Evolutionary conservation across 768 basidiomycete species (phyloP).

Genomic region (Amanita jacksonii): DNA sequence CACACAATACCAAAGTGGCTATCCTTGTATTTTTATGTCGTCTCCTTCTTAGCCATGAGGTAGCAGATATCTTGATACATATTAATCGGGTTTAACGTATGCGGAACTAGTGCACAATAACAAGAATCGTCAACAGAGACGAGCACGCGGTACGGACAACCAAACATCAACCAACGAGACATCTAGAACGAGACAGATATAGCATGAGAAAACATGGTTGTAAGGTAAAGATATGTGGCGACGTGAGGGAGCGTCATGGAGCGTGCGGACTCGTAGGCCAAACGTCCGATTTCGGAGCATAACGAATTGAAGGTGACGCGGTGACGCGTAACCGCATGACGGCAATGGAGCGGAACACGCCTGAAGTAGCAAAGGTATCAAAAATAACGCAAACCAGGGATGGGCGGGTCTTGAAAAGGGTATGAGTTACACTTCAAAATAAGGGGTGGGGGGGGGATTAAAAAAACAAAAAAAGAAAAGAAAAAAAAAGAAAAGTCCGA

Average conservation of each 20-base stretch:
- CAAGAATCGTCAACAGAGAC: conserved; percentile 7
- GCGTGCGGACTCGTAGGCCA: conserved; percentile 3
- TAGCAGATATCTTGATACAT: conserved; percentile 3
- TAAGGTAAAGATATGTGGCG: background rate
- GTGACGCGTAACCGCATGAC: background rate
- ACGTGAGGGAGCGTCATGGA: conserved; percentile 1
- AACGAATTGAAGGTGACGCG: background rate
- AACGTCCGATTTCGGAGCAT: conserved; percentile 1
- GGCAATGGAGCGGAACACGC: conserved; percentile 3
- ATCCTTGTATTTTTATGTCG: background rate
- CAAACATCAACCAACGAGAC: conserved; percentile 1
- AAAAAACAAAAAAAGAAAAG: no score
- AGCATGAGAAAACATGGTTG: background rate
- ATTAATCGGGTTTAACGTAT: conserved; percentile 7
- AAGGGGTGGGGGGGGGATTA: no score
- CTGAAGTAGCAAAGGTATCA: conserved; percentile 2
- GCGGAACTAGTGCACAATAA: conserved; percentile 5
- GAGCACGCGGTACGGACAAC: conserved; percentile 7
- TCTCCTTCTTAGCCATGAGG: background rate
- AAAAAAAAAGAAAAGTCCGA: conserved; percentile 5
- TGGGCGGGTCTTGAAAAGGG: conserved; percentile 8
- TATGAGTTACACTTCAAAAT: conserved; percentile 3
- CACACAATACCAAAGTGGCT: background rate
- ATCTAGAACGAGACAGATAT: background rate
- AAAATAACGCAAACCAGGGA: conserved; percentile 5